phyloP scores from a whole-genome alignment of 2,329 filamentous ascomycete species.

The Neonectria punicea region DNA sequence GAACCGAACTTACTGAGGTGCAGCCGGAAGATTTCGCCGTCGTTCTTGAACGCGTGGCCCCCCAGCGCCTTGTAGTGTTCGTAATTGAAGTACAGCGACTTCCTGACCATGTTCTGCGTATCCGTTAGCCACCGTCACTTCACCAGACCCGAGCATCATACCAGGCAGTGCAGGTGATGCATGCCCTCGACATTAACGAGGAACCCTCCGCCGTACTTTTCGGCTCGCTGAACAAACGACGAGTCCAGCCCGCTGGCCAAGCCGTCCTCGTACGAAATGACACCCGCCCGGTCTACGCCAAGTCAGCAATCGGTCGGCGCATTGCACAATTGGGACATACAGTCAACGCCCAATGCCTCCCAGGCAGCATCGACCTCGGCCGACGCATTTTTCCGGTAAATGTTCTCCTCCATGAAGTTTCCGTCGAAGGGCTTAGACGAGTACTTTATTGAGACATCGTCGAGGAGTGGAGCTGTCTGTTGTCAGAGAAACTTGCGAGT shows the following conservation, averaged over 20 bases:
- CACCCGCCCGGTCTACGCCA: constrained; percentile 54
- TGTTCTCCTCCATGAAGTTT: constrained; percentile 63
- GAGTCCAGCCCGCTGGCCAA: constrained; percentile 59
- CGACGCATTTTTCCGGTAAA: constrained; percentile 61
- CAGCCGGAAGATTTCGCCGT: constrained; percentile 62
- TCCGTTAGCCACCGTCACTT: constrained; percentile 7
- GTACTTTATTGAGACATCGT: constrained; percentile 48
- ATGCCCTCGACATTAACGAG: constrained; percentile 67
- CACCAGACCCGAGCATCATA: constrained; percentile 35
- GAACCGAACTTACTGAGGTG: constrained; percentile 63
- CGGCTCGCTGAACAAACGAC: constrained; percentile 65
- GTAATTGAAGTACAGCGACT: constrained; percentile 68
- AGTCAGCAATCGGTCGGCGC: constrained; percentile 9
- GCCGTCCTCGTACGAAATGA: constrained; percentile 62
- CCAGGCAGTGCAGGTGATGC: constrained; percentile 68
- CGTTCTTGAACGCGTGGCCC: constrained; percentile 65
- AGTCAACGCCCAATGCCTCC: constrained; percentile 56
- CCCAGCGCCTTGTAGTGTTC: constrained; percentile 64
- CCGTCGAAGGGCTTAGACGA: constrained; percentile 61
- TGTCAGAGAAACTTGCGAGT: not conserved
- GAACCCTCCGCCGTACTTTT: constrained; percentile 68
- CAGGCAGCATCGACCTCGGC: constrained; percentile 68
- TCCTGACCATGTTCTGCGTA: constrained; percentile 64
- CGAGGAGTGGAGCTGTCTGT: constrained; percentile 47
- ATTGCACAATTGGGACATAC: constrained; percentile 45